Conservation (phyloP, 1,139 yeast species). For the Scheffersomyces titani region DNA sequence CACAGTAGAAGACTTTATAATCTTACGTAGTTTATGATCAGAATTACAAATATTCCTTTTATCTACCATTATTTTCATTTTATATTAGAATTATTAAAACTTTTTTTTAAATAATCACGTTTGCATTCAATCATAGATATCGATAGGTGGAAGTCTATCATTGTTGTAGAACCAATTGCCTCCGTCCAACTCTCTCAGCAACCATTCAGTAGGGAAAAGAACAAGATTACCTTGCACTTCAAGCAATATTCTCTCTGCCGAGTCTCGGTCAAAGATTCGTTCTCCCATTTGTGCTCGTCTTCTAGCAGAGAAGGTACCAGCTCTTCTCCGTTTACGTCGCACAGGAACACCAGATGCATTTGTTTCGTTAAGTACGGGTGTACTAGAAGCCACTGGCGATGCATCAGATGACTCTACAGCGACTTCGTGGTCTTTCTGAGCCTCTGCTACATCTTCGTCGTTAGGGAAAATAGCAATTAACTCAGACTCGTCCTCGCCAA, state of each 20-base stretch:
- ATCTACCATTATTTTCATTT: neutral
- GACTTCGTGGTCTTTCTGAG: slow-evolving; percentile 7
- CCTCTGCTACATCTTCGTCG: slow-evolving; percentile 8
- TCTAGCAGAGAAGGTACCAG: slow-evolving; percentile 39
- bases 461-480: neutral
- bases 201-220: slow-evolving; percentile 89
- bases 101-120: neutral
- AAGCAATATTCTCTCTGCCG: slow-evolving; percentile 72
- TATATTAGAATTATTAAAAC: no score
- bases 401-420: slow-evolving; percentile 4
- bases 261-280: slow-evolving; percentile 67
- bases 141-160: slow-evolving; percentile 93
- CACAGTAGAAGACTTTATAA: no score
- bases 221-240: slow-evolving; percentile 91
- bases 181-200: slow-evolving; percentile 78
- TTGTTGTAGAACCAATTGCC: slow-evolving; percentile 95
- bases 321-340: slow-evolving; percentile 24
- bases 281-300: slow-evolving; percentile 48
- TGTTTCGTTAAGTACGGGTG: neutral
- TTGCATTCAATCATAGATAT: slow-evolving; percentile 69
- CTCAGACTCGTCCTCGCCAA: slow-evolving; percentile 2
- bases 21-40: neutral
- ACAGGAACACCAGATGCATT: slow-evolving; percentile 3
- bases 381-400: neutral
- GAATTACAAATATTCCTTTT: neutral